These are phyloP conservation scores for Leptomonas seymouri DNA, from an alignment of 208 protist species.

Conservation along the genomic window DNA sequence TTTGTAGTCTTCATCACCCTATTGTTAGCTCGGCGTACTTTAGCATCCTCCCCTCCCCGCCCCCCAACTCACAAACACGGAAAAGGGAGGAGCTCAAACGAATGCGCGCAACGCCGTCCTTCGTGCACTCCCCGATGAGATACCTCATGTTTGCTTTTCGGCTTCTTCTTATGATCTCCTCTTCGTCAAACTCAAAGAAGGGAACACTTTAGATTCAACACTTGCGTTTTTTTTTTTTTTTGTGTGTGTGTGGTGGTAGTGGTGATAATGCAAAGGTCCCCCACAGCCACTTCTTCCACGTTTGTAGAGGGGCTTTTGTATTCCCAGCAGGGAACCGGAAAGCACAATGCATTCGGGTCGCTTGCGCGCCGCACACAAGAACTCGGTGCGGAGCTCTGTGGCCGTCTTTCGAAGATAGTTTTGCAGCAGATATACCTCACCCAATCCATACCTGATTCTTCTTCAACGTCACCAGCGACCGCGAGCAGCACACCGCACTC, in stretches of 20 bases:
- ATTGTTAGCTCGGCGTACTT: too few species aligned
- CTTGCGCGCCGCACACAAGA: conserved; percentile 50
- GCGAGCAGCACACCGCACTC: neutral
- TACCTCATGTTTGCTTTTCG: too few species aligned
- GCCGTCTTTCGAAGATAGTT: conserved; percentile 53
- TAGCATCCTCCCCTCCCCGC: too few species aligned
- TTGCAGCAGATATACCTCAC: conserved; percentile 4
- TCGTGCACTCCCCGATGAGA: too few species aligned
- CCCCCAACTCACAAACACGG: too few species aligned
- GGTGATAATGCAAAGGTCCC: neutral
- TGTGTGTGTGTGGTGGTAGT: neutral
- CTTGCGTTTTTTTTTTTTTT: too few species aligned
- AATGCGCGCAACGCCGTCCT: too few species aligned
- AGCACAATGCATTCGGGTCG: conserved; percentile 1
- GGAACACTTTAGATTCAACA: too few species aligned
- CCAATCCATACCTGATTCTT: neutral
- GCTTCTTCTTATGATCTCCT: too few species aligned
- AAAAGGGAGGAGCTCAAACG: too few species aligned
- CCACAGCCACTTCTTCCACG: neutral
- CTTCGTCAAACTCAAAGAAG: too few species aligned
- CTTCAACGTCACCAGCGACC: neutral
- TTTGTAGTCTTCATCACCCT: too few species aligned
- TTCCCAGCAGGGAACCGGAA: conserved; percentile 5
- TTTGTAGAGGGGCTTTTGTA: conserved; percentile 28
- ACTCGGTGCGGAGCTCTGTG: conserved; percentile 72